phyloP scores from a whole-genome alignment of 208 protist genomes.

The Sergeia podlipaevii region DNA sequence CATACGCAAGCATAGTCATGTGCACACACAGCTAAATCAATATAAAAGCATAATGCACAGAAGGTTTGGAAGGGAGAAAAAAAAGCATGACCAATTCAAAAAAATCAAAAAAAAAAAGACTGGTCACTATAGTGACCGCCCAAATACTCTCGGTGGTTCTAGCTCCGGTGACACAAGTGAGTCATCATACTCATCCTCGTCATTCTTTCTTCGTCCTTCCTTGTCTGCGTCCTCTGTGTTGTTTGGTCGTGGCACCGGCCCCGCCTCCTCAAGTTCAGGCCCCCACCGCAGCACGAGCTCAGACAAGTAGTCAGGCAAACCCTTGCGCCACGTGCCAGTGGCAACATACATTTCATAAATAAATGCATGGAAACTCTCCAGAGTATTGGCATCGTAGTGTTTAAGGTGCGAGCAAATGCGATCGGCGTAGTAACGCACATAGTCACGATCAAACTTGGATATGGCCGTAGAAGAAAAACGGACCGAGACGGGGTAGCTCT shows the following conservation, averaged over 20 bases:
- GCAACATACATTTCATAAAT: conserved; percentile 64
- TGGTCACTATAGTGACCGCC: no score
- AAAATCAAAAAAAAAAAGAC: conserved; percentile 14
- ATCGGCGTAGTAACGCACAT: conserved; percentile 68
- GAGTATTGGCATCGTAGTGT: conserved; percentile 67
- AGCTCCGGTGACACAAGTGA: no score
- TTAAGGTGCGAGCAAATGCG: conserved; percentile 50
- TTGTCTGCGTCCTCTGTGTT: no score
- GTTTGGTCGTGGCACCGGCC: conserved; percentile 18
- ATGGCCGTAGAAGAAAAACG: conserved; percentile 27
- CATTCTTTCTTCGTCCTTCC: no score
- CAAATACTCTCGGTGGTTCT: no score
- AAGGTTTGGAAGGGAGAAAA: conserved; percentile 7
- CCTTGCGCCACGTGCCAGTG: conserved; percentile 31
- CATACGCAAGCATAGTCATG: no score
- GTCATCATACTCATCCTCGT: no score
- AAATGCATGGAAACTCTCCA: conserved; percentile 49
- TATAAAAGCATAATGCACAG: no score
- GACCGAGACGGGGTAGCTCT: conserved; percentile 42
- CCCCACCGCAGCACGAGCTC: conserved; percentile 56
- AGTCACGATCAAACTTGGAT: conserved; percentile 38
- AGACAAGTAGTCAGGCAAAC: conserved; percentile 39
- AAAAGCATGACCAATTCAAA: conserved; percentile 14
- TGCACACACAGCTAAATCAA: no score
- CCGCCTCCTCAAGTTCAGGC: conserved; percentile 32